Evolutionary conservation across 306 rosid species (phyloP).

Genomic region (Acacia confusa): DNA sequence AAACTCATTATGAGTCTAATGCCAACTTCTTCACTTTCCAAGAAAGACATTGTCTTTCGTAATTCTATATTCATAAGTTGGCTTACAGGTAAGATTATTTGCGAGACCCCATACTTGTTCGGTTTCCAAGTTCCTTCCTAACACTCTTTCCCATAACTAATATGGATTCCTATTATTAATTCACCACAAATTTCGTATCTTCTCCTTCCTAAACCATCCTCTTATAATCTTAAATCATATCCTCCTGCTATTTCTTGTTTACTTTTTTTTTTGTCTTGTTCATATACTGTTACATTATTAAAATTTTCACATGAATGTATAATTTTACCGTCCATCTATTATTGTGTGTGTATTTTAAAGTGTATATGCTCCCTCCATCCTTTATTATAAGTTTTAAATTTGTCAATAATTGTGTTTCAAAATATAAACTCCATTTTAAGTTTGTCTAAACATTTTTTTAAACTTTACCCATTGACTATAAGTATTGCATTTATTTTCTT

Average conservation of each 20-base stretch:
- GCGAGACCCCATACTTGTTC: slow-evolving; percentile 42
- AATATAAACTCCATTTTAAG: no score
- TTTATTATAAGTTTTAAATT: no score
- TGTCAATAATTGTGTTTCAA: no score
- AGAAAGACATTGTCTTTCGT: slow-evolving; percentile 39
- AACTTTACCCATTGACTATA: no score
- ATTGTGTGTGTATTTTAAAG: no score
- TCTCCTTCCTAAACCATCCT: slow-evolving; percentile 23
- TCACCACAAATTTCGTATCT: slow-evolving; percentile 27
- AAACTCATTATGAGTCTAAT: slow-evolving; percentile 29
- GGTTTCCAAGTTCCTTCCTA: slow-evolving; percentile 46
- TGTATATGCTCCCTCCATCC: no score
- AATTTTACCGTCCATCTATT: no score
- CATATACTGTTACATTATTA: no score
- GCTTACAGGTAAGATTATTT: slow-evolving; percentile 46
- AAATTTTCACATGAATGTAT: no score
- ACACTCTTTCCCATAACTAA: slow-evolving; percentile 28
- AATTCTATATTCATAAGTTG: slow-evolving; percentile 27
- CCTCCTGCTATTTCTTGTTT: background rate
- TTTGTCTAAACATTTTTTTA: no score
- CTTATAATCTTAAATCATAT: background rate
- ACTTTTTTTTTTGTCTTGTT: no score
- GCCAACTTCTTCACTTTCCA: slow-evolving; percentile 43
- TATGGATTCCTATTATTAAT: background rate
- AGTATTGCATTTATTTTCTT: no score